Base-by-base conservation (phyloP, 179 eudicot species). In the Dionaea muscipula region DNA sequence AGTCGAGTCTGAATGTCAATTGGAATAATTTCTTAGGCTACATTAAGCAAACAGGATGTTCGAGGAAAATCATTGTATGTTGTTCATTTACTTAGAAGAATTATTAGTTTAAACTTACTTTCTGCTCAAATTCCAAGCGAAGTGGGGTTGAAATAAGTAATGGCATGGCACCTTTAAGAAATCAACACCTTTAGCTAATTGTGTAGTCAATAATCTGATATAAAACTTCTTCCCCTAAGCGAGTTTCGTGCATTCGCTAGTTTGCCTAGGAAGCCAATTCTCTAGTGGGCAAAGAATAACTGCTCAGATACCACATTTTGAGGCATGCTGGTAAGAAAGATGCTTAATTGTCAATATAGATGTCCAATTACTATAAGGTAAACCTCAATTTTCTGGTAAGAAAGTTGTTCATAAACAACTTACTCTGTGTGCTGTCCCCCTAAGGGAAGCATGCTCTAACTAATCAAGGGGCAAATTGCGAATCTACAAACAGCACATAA, bases 251-350 rank as follows among this genome's bases (percentile, higher is more conserved):
- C 95, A 84, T 71, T 91, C 95, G 68, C 98, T 77, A 33, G 80
- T n/a, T 69, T 13, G 95, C 84, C 59, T 91, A 95, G 51, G 98
- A 90, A 60, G 98, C 98, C 68, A 91, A 68, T 61, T 91, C 98
- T 59, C 95, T 81, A 4, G 95, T 86, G 95, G 97, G 72, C 85
- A 80, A 66, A 90, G 62, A 62, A 90, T 75, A 48, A 90, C 86
- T 49, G 94, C 95, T 16, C 94, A 83, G 52, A 90, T 69, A 44
- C 88, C 86, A 45, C 74, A 82, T 51, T 74, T 80, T 60, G 75
- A 54, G 49, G 84, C 88, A 67, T 68, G 81, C 98, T 91, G 72
- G 47, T 67, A 7, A 50, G n/a, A 39, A 55, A 55, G 12, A 51
- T 26, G 25, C 21, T n/a, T n/a, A n/a, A n/a, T 19, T 10, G 53